Conservation (phyloP, 2,329 filamentous ascomycete species). For the Exserohilum rostratum region DNA sequence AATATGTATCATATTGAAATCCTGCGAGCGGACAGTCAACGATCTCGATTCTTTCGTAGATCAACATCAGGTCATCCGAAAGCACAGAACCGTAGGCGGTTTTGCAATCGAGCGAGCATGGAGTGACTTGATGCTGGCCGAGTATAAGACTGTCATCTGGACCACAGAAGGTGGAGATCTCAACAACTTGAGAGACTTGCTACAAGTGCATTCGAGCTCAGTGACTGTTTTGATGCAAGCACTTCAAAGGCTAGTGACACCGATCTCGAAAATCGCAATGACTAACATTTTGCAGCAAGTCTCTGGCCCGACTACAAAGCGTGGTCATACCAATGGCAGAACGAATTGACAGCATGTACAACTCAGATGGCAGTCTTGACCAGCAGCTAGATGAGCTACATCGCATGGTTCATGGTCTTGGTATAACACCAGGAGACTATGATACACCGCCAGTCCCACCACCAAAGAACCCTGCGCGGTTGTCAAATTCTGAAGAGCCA, state of each 20-base stretch:
- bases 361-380: slow-evolving; percentile 26
- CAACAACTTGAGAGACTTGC: slow-evolving; percentile 46
- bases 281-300: slow-evolving; percentile 39
- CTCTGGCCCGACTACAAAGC: slow-evolving; percentile 38
- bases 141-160: slow-evolving; percentile 54
- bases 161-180: slow-evolving; percentile 54
- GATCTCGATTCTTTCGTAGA: slow-evolving; percentile 55
- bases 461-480: slow-evolving; percentile 24
- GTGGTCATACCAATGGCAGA: slow-evolving; percentile 41
- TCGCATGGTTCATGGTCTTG: slow-evolving; percentile 36
- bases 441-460: slow-evolving; percentile 21
- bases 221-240: slow-evolving; percentile 51
- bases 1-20: slow-evolving; percentile 49
- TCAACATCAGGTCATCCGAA: slow-evolving; percentile 53
- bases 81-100: slow-evolving; percentile 48
- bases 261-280: not conserved
- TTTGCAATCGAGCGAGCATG: slow-evolving; percentile 53
- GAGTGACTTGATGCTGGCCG: slow-evolving; percentile 51
- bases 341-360: slow-evolving; percentile 40
- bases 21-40: slow-evolving; percentile 49
- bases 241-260: slow-evolving; percentile 47
- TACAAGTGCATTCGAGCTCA: slow-evolving; percentile 52
- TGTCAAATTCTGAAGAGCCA: slow-evolving; percentile 15
- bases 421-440: slow-evolving; percentile 16
- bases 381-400: slow-evolving; percentile 41